Conservation (phyloP, 352 stramenopile species). For the Phytophthora syringae region DNA sequence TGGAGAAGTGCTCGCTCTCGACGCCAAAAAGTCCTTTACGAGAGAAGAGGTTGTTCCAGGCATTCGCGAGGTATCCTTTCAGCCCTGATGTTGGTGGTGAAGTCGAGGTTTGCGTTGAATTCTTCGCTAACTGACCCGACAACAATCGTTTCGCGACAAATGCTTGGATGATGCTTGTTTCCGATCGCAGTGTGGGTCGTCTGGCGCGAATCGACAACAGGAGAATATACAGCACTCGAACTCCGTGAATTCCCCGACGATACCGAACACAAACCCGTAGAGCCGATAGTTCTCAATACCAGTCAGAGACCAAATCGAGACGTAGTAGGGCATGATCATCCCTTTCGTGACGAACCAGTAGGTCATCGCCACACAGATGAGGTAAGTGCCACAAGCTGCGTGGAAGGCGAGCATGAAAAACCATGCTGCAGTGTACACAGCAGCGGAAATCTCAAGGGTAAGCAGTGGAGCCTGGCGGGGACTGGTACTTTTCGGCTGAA, state of each 20-base stretch:
- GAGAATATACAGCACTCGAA: constrained; percentile 29
- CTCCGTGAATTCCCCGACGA: constrained; percentile 34
- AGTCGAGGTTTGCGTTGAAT: too few species aligned
- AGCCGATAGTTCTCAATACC: constrained; percentile 29
- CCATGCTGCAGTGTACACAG: constrained; percentile 20
- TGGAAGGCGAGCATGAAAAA: constrained; percentile 34
- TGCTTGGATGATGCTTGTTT: neutral
- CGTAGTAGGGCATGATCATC: constrained; percentile 34
- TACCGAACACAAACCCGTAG: constrained; percentile 30
- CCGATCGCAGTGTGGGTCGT: constrained; percentile 29
- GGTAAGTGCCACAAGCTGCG: constrained; percentile 24
- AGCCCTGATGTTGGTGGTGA: neutral
- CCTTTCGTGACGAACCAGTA: constrained; percentile 35
- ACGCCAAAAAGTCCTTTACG: constrained; percentile 26
- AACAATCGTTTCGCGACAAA: neutral
- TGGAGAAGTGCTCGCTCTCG: constrained; percentile 36
- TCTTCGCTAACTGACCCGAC: neutral
- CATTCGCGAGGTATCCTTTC: neutral
- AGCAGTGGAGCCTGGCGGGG: neutral
- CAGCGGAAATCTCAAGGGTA: constrained; percentile 3
- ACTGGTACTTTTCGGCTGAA: constrained; percentile 1
- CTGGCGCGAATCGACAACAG: constrained; percentile 21
- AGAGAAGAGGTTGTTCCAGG: constrained; percentile 19
- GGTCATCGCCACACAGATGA: constrained; percentile 30
- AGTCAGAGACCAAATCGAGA: constrained; percentile 31